These are phyloP conservation scores for Nakazawaea sp. DNA, from an alignment of 805 yeast genomes.

Conservation along the genomic window DNA sequence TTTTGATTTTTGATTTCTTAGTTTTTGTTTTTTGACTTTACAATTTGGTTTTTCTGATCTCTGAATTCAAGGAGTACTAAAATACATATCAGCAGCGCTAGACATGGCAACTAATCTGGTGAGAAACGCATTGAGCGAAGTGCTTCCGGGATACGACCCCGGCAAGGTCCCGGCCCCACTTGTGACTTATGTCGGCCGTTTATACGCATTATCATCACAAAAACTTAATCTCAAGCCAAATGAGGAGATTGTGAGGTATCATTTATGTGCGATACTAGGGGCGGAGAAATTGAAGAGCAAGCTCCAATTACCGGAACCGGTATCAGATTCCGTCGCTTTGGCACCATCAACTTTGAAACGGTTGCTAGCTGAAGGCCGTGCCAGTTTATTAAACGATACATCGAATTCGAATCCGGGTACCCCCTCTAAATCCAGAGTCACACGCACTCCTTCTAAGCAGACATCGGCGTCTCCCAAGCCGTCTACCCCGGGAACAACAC, in stretches of 20 bases:
- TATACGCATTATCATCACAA: constrained; percentile 47
- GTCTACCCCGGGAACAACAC: background rate
- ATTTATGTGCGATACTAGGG: constrained; percentile 60
- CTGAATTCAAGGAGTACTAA: no score
- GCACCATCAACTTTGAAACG: constrained; percentile 28
- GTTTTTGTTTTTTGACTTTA: no score
- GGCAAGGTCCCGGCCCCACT: constrained; percentile 28
- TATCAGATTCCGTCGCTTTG: constrained; percentile 43
- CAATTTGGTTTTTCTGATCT: no score
- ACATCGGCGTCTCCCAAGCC: background rate
- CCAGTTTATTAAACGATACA: constrained; percentile 24
- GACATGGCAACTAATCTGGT: constrained; percentile 25
- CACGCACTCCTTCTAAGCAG: background rate
- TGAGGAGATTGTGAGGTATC: constrained; percentile 61
- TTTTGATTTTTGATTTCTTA: background rate
- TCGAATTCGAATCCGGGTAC: constrained; percentile 4
- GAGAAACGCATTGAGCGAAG: constrained; percentile 35
- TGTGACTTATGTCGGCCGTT: constrained; percentile 31
- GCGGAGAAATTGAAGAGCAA: constrained; percentile 38
- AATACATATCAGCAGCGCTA: no score
- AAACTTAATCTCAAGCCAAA: constrained; percentile 40
- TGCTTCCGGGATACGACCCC: constrained; percentile 24
- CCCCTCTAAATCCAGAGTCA: background rate
- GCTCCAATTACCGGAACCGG: constrained; percentile 42
- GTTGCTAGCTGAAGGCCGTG: constrained; percentile 39